These are phyloP conservation scores for Entomortierella beljakovae DNA, from an alignment of 192 early-diverging fungal species.

Conservation along the genomic window DNA sequence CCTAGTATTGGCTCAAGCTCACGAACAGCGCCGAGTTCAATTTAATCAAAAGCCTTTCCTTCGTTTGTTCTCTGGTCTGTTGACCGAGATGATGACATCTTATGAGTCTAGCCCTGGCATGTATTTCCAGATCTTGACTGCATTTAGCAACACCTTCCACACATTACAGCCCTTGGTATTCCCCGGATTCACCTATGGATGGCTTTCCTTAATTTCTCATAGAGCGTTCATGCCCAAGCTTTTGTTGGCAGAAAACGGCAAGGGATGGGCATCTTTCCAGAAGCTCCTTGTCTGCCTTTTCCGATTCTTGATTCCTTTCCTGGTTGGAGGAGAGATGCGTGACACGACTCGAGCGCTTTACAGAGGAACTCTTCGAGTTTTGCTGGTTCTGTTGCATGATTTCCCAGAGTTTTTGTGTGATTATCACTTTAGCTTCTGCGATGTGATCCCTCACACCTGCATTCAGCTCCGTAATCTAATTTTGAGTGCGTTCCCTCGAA, in stretches of 20 bases:
- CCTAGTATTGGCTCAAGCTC: slow-evolving; percentile 85
- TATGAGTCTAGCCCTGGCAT: slow-evolving; percentile 74
- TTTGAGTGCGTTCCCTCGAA: slow-evolving; percentile 94
- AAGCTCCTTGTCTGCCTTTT: slow-evolving; percentile 86
- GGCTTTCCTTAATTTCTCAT: slow-evolving; percentile 95
- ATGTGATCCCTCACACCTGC: slow-evolving; percentile 91
- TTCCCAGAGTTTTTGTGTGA: slow-evolving; percentile 97
- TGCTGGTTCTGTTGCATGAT: slow-evolving; percentile 94
- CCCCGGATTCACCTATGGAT: slow-evolving; percentile 94
- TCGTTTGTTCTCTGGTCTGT: slow-evolving; percentile 85
- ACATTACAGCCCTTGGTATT: slow-evolving; percentile 87
- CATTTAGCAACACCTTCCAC: slow-evolving; percentile 82
- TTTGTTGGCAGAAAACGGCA: slow-evolving; percentile 78
- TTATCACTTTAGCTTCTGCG: slow-evolving; percentile 91
- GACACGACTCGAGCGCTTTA: slow-evolving; percentile 88
- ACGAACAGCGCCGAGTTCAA: slow-evolving; percentile 79
- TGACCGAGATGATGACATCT: slow-evolving; percentile 79
- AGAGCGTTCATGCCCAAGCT: slow-evolving; percentile 93
- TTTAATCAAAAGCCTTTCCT: slow-evolving; percentile 95
- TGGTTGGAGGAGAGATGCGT: slow-evolving; percentile 76
- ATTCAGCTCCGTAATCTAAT: slow-evolving; percentile 97
- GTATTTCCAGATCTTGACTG: slow-evolving; percentile 79
- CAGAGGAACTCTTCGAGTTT: slow-evolving; percentile 87
- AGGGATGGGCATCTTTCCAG: slow-evolving; percentile 91
- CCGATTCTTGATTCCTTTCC: slow-evolving; percentile 88